phyloP scores from a whole-genome alignment of 73 alveolate genomes.

The Tetrahymena thermophila region DNA sequence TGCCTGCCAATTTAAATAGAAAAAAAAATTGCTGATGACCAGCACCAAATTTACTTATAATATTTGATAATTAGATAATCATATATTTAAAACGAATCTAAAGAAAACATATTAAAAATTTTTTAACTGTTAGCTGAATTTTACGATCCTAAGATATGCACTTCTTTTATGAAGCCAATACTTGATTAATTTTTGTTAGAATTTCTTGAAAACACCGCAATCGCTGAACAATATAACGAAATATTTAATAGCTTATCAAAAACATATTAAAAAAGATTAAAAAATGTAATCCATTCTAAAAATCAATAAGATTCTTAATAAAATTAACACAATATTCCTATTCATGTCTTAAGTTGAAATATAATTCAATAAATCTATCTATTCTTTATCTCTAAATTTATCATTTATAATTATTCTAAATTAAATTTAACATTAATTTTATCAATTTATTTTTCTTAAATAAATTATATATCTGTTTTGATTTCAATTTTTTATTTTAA shows the following conservation, averaged over 20 bases:
- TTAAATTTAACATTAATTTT: not conserved
- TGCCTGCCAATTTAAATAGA: not conserved
- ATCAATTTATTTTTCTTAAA: no score
- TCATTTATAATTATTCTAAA: not conserved
- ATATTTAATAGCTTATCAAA: not conserved
- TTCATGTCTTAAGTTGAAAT: not conserved
- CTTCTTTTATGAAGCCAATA: not conserved
- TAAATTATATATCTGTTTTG: no score
- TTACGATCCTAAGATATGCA: not conserved
- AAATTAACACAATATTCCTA: not conserved
- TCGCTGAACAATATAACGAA: not conserved
- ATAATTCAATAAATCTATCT: not conserved
- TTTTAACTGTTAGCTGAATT: not conserved
- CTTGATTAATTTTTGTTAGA: not conserved
- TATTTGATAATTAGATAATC: not conserved
- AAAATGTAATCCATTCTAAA: not conserved
- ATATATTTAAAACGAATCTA: not conserved
- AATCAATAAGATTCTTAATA: not conserved
- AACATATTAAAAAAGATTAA: not conserved
- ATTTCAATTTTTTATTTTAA: no score
- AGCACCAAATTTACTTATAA: not conserved
- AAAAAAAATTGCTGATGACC: not conserved
- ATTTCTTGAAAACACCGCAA: not conserved
- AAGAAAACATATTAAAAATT: not conserved
- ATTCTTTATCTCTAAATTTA: not conserved